Evolutionary conservation across 805 yeast species (phyloP), one percentile per base, ranked within the genome.

Genomic region (Candida multigemmis): DNA sequence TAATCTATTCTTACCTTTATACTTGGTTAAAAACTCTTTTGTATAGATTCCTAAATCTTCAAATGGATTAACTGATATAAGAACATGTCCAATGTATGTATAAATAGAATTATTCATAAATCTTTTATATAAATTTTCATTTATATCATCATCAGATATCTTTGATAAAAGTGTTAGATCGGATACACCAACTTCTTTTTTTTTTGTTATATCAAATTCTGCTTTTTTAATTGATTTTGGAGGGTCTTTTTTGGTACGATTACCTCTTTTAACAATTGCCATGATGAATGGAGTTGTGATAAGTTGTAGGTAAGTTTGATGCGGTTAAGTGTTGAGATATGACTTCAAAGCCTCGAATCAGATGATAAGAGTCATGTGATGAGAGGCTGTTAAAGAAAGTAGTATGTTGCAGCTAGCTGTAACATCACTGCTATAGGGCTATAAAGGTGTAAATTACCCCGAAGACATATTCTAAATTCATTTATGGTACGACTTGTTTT

Each of bases 111-210:
- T 91, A 46, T 86, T 86, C 58, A 79, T 73, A 53, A 91, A 91
- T 34, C 99, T 65, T 49, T 85, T 84, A 46, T 84, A 74, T 39
- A 91, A 62, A 53, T 91, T 91, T 12, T 87, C 94, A 48, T 86
- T 85, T 60, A 91, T 91, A 22, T 94, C 69, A 32, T 85, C 94
- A 50, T 91, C 96, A 23, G 91, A 69, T 44, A 91, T 89, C 34
- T 79, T 81, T 15, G 94, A 78, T 35, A 91, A 65, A 28, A 91
- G 60, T 1, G 99, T 91, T 46, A 91, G 65, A 55, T 91, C 99
- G 22, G 94, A 79, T 6, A 91, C 96, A 28, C 99, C 99, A n/a
- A 91, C 97, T 55, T 91, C 97, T 52, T 86, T 84, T 68, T 84
- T 84, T 60, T 86, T 86, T 28, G 75, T 61, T 18, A 79, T 56